These are phyloP conservation scores for Trichoderma asperelloides DNA, from an alignment of 495 filamentous ascomycete genomes.

Conservation along the genomic window DNA sequence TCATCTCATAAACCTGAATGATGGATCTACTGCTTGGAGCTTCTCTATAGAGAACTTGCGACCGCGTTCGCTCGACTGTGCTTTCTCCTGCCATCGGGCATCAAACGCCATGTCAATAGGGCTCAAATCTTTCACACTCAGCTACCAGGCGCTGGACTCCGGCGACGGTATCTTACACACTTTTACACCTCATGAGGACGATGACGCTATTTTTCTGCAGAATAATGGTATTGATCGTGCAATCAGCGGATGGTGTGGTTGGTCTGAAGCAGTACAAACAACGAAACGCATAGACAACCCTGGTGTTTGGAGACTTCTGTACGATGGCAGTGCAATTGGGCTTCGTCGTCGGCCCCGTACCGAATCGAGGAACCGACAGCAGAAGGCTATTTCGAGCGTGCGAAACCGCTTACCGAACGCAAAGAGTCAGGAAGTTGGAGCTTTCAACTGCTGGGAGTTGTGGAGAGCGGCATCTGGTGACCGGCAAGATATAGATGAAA, in stretches of 20 bases:
- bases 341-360: constrained; percentile 9
- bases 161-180: constrained; percentile 47
- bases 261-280: constrained; percentile 15
- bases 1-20: constrained; percentile 45
- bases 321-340: constrained; percentile 40
- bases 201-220: constrained; percentile 31
- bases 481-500: constrained; percentile 28
- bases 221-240: background rate
- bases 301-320: constrained; percentile 39
- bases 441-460: constrained; percentile 45
- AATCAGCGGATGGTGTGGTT: background rate
- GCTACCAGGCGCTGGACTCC: constrained; percentile 43
- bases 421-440: background rate
- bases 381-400: constrained; percentile 9
- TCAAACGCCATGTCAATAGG: constrained; percentile 40
- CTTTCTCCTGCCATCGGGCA: constrained; percentile 35
- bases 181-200: constrained; percentile 40
- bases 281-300: constrained; percentile 35
- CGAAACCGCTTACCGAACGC: background rate
- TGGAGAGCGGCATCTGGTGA: constrained; percentile 50
- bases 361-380: constrained; percentile 10
- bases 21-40: constrained; percentile 41
- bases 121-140: constrained; percentile 42
- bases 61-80: constrained; percentile 41
- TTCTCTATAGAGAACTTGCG: constrained; percentile 49